These are phyloP conservation scores for Selenicereus undatus DNA, from an alignment of 148 eudicot genomes.

Conservation along the genomic window DNA sequence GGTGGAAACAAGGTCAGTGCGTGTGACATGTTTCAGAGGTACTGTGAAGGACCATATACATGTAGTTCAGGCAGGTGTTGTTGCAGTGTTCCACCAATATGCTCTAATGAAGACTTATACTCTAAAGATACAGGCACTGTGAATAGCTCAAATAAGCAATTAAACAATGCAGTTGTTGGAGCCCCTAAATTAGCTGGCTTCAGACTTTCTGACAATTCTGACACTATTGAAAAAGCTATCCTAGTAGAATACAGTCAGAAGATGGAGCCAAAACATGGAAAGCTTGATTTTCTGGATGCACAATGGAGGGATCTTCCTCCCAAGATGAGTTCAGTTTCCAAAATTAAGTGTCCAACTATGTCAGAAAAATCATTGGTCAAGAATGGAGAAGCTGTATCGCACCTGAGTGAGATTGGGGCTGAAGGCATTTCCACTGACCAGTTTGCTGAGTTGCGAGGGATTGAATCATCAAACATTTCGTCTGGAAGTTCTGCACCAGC, in stretches of 20 bases:
- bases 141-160: conserved; percentile 25
- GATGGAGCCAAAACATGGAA: conserved; percentile 17
- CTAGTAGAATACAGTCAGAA: conserved; percentile 23
- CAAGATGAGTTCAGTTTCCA: conserved; percentile 23
- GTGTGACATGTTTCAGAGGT: conserved; percentile 24
- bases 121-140: conserved; percentile 14
- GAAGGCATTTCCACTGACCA: conserved; percentile 25
- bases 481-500: conserved; percentile 59
- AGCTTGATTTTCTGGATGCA: conserved; percentile 32
- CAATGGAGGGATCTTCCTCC: conserved; percentile 58
- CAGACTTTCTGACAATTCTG: conserved; percentile 21
- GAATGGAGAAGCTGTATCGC: conserved; percentile 25
- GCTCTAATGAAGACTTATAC: conserved; percentile 21
- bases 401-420: conserved; percentile 22
- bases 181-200: conserved; percentile 24
- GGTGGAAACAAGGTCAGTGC: conserved; percentile 27
- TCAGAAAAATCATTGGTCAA: conserved; percentile 17
- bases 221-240: conserved; percentile 19
- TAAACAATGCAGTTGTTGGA: conserved; percentile 22
- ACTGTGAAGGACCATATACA: conserved; percentile 33
- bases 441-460: conserved; percentile 35
- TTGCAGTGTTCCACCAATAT: conserved; percentile 23
- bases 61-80: conserved; percentile 26
- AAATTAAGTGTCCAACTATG: conserved; percentile 25
- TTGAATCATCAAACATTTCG: conserved; percentile 44